Evolutionary conservation across 352 stramenopile genomes (phyloP), one percentile per base, ranked within the genome.

Genomic region (Phytopythium vexans): DNA sequence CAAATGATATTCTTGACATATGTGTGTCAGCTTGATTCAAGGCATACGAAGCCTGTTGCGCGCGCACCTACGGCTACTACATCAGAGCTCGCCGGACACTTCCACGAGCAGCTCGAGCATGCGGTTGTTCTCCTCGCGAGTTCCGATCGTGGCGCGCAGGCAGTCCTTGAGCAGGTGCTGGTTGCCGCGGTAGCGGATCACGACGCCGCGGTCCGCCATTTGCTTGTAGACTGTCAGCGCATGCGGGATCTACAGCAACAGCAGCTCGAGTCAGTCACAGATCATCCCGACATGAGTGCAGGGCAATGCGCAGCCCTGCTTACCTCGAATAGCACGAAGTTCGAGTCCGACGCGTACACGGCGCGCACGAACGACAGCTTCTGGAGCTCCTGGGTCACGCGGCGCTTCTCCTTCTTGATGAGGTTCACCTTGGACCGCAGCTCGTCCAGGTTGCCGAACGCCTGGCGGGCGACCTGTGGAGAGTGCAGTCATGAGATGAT

Each of bases 301-400:
- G 21, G 21, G 2, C 21, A 27, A 27, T 27, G 21, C 21, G 21
- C 21, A 27, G 21, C 21, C 21, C 21, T 27, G 21, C 63, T 35
- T 53, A 98, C 75, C 66, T 98, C 73, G 51, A 99, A 98, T 15
- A 99, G 79, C 48, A 99, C 85, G 68, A 99, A 99, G 75, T 99
- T 99, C 10, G 95, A 82, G 88, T 99, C 97, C 31, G 89, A 97
- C 7, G 81, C 82, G 67, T 97, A 98, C 39, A 98, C 93, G 40
- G 88, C 77, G 15, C 82, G 72, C 16, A 99, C 95, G 69, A 98
- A 98, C 38, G 90, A 75, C n/a, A 97, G 68, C 38, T 75, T 82
- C 48, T 88, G 72, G 52, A 99, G 75, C 52, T 88, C 66, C 48
- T 77, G 66, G 35, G 76, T 75, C 34, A 99, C 82, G 15, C 82